Conservation (phyloP, 2,329 filamentous ascomycete species). For the Tolypocladium tropicale region DNA sequence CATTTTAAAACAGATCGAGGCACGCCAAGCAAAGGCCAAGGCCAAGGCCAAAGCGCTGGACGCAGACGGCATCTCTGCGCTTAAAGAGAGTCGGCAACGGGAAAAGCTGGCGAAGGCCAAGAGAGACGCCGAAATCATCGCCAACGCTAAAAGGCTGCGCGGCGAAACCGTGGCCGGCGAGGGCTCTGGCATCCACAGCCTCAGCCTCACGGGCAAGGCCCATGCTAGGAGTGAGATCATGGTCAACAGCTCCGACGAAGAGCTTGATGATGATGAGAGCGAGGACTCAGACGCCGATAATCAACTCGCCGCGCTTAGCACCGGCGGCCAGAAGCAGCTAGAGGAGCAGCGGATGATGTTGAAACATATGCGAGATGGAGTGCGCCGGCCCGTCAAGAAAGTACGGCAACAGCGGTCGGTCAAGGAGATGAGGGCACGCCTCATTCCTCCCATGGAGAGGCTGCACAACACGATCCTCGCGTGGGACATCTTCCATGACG, state of each 20-base stretch:
- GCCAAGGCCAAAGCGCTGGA: slow-evolving; percentile 20
- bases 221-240: slow-evolving; percentile 80
- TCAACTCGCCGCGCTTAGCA: slow-evolving; percentile 36
- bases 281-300: slow-evolving; percentile 43
- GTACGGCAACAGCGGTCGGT: slow-evolving; percentile 67
- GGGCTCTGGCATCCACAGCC: slow-evolving; percentile 64
- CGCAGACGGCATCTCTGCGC: slow-evolving; percentile 26
- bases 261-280: slow-evolving; percentile 58
- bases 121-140: slow-evolving; percentile 62
- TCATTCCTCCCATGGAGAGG: slow-evolving; percentile 78
- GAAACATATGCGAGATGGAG: slow-evolving; percentile 41
- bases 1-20: slow-evolving; percentile 35
- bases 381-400: slow-evolving; percentile 72
- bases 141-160: slow-evolving; percentile 46
- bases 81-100: slow-evolving; percentile 63
- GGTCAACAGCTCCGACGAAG: slow-evolving; percentile 74
- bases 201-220: slow-evolving; percentile 68
- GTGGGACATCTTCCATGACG: slow-evolving; percentile 91
- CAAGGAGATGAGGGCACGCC: slow-evolving; percentile 87
- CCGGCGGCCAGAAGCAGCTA: slow-evolving; percentile 35
- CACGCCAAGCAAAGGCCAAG: slow-evolving; percentile 19
- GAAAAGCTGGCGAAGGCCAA: slow-evolving; percentile 67
- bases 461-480: slow-evolving; percentile 79
- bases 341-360: slow-evolving; percentile 37
- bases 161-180: slow-evolving; percentile 45